Conservation (phyloP, 345 rosid species). For the Eucalyptus decipiens region DNA sequence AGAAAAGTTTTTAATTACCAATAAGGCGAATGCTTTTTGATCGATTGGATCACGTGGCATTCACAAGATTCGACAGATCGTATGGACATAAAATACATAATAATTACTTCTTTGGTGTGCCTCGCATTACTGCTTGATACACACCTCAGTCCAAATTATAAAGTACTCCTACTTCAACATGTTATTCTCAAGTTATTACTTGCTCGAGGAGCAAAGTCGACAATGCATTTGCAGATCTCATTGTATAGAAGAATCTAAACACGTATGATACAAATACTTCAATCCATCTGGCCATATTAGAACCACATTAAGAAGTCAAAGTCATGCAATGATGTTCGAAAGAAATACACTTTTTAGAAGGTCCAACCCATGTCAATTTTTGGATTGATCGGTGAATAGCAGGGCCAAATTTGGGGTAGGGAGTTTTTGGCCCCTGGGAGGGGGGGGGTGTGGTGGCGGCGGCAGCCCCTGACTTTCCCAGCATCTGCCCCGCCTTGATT, state of each 20-base stretch:
- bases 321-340: not conserved
- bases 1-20: not conserved
- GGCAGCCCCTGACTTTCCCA: not conserved
- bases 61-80: rapidly evolving
- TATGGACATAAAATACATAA: not conserved
- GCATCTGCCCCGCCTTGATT: not conserved
- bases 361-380: not conserved
- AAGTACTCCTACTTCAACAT: too few relatives aligned
- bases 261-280: too few relatives aligned
- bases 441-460: too few relatives aligned
- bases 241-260: not conserved
- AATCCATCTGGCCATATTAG: not conserved
- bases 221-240: not conserved
- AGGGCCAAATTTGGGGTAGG: not conserved
- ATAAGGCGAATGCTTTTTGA: not conserved
- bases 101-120: not conserved
- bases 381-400: not conserved
- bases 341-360: not conserved
- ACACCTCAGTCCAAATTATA: not conserved
- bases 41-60: rapidly evolving
- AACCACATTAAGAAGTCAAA: not conserved
- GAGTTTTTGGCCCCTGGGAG: too few relatives aligned
- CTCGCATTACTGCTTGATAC: too few relatives aligned
- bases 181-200: not conserved
- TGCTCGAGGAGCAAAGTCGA: not conserved